phyloP scores from a whole-genome alignment of 495 filamentous ascomycete species.

The Aspergillus carlsbadensis region DNA sequence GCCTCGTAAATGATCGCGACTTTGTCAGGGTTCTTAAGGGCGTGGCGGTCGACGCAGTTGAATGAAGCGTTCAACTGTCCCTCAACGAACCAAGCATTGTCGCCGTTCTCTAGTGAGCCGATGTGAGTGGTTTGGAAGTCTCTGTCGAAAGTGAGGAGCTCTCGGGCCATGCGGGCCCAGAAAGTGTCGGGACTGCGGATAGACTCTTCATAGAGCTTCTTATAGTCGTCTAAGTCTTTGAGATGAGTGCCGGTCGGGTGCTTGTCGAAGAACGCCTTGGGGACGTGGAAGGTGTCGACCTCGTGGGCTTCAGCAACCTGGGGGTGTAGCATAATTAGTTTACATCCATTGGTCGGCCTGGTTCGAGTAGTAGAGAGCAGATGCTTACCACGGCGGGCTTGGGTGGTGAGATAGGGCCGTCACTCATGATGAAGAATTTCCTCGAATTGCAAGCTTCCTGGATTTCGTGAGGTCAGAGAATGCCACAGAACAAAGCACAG shows the following conservation, averaged over 20 bases:
- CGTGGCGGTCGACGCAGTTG: constrained; percentile 97
- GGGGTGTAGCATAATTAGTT: constrained; percentile 12
- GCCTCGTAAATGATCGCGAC: constrained; percentile 98
- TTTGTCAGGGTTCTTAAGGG: constrained; percentile 85
- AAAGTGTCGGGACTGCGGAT: constrained; percentile 89
- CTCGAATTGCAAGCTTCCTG: constrained; percentile 1
- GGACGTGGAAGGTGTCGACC: constrained; percentile 77
- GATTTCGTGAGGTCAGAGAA: not conserved
- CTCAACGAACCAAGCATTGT: constrained; percentile 93
- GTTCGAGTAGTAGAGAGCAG: not conserved
- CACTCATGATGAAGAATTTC: constrained; percentile 57
- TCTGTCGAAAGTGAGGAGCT: constrained; percentile 84
- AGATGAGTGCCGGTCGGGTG: constrained; percentile 69
- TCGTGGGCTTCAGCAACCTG: constrained; percentile 73
- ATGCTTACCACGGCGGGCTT: constrained; percentile 64
- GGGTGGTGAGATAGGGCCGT: constrained; percentile 52
- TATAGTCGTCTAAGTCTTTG: constrained; percentile 78
- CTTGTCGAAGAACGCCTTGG: constrained; percentile 64
- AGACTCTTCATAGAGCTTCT: constrained; percentile 91
- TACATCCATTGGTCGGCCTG: not conserved
- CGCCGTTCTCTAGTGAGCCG: constrained; percentile 76
- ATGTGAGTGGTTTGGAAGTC: constrained; percentile 89
- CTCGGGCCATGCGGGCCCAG: constrained; percentile 83
- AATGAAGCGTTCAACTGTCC: constrained; percentile 92
- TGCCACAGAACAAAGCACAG: not conserved